Evolutionary conservation across 306 rosid genomes (phyloP).

Genomic region (Fragaria ananassa): DNA sequence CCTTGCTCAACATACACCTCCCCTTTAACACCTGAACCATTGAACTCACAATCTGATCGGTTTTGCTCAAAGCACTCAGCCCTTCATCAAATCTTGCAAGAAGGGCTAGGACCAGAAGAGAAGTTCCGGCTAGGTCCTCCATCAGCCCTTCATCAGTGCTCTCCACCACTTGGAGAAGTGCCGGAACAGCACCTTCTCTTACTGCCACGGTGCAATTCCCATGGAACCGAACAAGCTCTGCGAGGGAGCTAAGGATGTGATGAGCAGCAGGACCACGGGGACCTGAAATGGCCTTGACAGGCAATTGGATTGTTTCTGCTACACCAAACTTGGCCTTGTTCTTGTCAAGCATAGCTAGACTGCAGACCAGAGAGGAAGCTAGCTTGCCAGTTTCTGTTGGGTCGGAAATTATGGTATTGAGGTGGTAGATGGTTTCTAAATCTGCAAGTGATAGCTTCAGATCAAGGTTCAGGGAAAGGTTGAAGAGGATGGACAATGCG

Average conservation of each 20-base stretch:
- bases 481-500: slow-evolving; percentile 68
- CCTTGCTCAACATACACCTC: slow-evolving; percentile 73
- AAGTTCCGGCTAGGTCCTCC: slow-evolving; percentile 59
- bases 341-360: slow-evolving; percentile 76
- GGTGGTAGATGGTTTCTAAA: slow-evolving; percentile 50
- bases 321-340: slow-evolving; percentile 88
- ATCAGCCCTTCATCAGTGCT: slow-evolving; percentile 23
- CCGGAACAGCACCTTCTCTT: slow-evolving; percentile 49
- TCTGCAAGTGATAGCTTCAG: slow-evolving; percentile 65
- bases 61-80: slow-evolving; percentile 50
- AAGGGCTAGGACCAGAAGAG: slow-evolving; percentile 53
- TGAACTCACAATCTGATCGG: slow-evolving; percentile 27
- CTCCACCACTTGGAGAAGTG: slow-evolving; percentile 44
- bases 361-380: slow-evolving; percentile 61
- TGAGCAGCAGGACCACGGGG: slow-evolving; percentile 36
- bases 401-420: slow-evolving; percentile 47
- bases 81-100: slow-evolving; percentile 79
- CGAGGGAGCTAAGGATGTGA: slow-evolving; percentile 57
- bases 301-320: slow-evolving; percentile 59
- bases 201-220: slow-evolving; percentile 83
- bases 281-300: slow-evolving; percentile 41
- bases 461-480: slow-evolving; percentile 67
- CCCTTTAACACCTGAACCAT: slow-evolving; percentile 59
- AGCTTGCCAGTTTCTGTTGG: slow-evolving; percentile 42
- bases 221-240: slow-evolving; percentile 75